Conservation (phyloP, 768 basidiomycete genomes). For the Termitomyces sp. region DNA sequence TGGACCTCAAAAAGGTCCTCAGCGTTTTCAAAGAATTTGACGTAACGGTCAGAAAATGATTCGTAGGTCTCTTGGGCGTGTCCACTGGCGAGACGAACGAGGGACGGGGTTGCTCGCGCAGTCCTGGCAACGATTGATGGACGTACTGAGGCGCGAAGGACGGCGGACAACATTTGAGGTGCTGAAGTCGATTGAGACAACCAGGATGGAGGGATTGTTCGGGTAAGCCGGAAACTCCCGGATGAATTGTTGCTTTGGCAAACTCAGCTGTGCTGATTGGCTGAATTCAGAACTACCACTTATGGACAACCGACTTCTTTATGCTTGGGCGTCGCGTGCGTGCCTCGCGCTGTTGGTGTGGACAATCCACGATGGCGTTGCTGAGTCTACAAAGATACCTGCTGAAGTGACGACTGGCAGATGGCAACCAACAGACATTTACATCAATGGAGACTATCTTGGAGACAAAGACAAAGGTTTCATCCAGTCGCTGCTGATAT, state of each 20-base stretch:
- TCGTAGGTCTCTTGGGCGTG: constrained; percentile 92
- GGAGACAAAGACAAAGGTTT: background rate
- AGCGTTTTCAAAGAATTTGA: constrained; percentile 87
- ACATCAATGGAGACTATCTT: background rate
- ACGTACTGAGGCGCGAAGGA: constrained; percentile 55
- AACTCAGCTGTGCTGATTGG: background rate
- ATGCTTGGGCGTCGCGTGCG: background rate
- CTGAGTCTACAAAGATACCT: background rate
- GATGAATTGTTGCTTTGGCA: constrained; percentile 9
- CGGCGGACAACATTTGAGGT: constrained; percentile 51
- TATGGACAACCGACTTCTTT: background rate
- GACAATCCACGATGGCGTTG: background rate
- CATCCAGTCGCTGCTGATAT: background rate
- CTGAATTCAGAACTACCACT: background rate
- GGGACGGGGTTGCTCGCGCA: constrained; percentile 33
- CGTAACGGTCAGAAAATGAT: constrained; percentile 90
- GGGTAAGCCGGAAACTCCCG: constrained; percentile 23
- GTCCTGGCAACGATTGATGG: constrained; percentile 33
- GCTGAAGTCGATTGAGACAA: constrained; percentile 10
- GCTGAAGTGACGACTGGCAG: constrained; percentile 6
- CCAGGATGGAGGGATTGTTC: constrained; percentile 23
- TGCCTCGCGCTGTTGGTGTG: background rate
- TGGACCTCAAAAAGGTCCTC: constrained; percentile 98
- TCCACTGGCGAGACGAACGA: constrained; percentile 44
- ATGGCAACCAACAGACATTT: constrained; percentile 9